Conservation (phyloP, 192 early-diverging fungal genomes). For the Entomortierella lignicola region DNA sequence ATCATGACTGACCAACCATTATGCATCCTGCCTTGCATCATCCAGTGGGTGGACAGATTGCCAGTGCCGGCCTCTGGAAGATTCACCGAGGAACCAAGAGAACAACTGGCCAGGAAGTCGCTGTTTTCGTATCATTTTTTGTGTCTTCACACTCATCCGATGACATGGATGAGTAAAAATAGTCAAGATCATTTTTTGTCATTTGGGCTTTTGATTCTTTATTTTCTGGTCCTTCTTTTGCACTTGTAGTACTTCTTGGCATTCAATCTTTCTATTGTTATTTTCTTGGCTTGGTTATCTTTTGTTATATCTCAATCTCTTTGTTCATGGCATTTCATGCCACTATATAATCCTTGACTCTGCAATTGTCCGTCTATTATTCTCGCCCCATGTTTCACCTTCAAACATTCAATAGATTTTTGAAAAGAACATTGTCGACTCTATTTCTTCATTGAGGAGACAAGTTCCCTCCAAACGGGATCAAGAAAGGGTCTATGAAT, state of each 20-base stretch:
- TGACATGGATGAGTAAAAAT: background rate
- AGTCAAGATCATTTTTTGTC: background rate
- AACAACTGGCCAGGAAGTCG: conserved; percentile 69
- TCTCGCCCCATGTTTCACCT: background rate
- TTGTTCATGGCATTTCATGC: background rate
- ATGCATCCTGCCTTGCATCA: conserved; percentile 3
- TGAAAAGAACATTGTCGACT: conserved; percentile 76
- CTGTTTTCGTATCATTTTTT: conserved; percentile 69
- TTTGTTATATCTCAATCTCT: background rate
- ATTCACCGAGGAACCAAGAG: conserved; percentile 70
- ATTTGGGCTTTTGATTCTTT: background rate
- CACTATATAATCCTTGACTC: conserved; percentile 44
- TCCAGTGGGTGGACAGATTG: conserved; percentile 64
- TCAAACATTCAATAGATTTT: conserved; percentile 63
- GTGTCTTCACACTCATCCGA: background rate
- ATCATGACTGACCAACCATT: background rate
- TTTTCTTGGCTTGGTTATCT: too few species aligned
- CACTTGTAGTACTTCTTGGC: too few species aligned
- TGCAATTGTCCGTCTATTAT: background rate
- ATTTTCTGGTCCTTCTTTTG: background rate
- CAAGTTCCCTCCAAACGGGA: conserved; percentile 54
- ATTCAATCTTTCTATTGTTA: background rate
- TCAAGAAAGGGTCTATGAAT: conserved; percentile 62
- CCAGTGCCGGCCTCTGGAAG: conserved; percentile 77
- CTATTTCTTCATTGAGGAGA: conserved; percentile 61